Evolutionary conservation across 2,329 filamentous ascomycete species (phyloP), one percentile per base, ranked within the genome.

Genomic region (Fusarium verrucosum): DNA sequence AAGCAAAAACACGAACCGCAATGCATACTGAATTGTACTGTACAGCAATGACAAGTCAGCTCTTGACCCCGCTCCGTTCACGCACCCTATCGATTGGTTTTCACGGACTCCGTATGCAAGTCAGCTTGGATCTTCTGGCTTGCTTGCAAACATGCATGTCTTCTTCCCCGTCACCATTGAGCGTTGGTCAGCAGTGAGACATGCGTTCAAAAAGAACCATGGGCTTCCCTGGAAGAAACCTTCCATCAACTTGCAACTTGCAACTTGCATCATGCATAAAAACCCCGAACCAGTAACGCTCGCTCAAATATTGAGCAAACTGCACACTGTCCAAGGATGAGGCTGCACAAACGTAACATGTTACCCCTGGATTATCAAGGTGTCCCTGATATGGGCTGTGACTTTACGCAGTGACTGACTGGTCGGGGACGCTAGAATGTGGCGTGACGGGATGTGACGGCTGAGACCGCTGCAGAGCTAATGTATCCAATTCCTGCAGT

Each of bases 11-110:
- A n/a, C 17, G 25, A 47, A 51, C 49, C 50, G 47, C 20, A 51
- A 37, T 30, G 42, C 36, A 37, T 30, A 45, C 36, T 45, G 44
- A 51, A 51, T n/a, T 46, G 44, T 63, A 62, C 61, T 65, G 65
- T 69, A 62, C 57, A 70, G 56, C 56, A 58, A 55, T 66, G 58
- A 68, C 47, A 63, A 45, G 66, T 63, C 68, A 66, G 35, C 52
- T 58, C 46, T 57, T 42, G 46, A 43, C 66, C 62, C 69, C 60
- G 55, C 65, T 59, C 65, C 32, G 47, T 57, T 45, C 49, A 47
- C 54, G 36, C 52, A 52, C 58, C 55, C 51, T 54, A 40, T 54
- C 45, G 45, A 42, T 66, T 60, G 37, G 49, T 45, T 58, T 44
- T 57, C 45, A 36, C 58, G 44, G 51, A 36, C 52, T 63, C 40